Conservation (phyloP, 2,329 filamentous ascomycete species). For the Purpureocillium lavendulum region DNA sequence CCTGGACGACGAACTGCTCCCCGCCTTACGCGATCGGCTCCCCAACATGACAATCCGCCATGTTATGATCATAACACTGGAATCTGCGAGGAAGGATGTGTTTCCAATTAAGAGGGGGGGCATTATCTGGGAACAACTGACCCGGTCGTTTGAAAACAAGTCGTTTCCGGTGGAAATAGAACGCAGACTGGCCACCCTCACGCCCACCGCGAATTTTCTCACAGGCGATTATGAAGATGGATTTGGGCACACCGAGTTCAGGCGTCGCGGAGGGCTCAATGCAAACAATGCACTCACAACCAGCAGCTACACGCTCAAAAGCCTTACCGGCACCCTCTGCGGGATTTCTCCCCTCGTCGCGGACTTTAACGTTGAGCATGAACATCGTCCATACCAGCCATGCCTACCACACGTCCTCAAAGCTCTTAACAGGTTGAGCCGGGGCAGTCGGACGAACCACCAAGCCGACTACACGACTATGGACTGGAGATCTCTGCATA, state of each 20-base stretch:
- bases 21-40: constrained; percentile 15
- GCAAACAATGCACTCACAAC: constrained; percentile 30
- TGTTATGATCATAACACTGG: constrained; percentile 30
- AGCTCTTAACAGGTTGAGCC: constrained; percentile 17
- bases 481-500: constrained; percentile 22
- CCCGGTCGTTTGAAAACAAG: constrained; percentile 20
- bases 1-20: constrained; percentile 22
- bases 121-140: constrained; percentile 25
- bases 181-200: too few relatives aligned
- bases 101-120: constrained; percentile 33
- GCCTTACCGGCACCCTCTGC: constrained; percentile 30
- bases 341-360: constrained; percentile 31
- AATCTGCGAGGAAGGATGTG: constrained; percentile 34
- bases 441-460: not conserved
- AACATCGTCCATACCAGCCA: constrained; percentile 35
- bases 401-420: constrained; percentile 32
- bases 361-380: constrained; percentile 32
- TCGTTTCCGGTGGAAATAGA: constrained; percentile 22
- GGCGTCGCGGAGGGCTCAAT: constrained; percentile 27
- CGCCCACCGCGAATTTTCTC: too few relatives aligned
- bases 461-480: constrained; percentile 13
- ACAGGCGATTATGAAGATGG: constrained; percentile 25
- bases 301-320: constrained; percentile 35
- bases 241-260: constrained; percentile 17
- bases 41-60: constrained; percentile 29